These are phyloP conservation scores for Penicillium soppii DNA, from an alignment of 495 filamentous ascomycete genomes.

Conservation along the genomic window DNA sequence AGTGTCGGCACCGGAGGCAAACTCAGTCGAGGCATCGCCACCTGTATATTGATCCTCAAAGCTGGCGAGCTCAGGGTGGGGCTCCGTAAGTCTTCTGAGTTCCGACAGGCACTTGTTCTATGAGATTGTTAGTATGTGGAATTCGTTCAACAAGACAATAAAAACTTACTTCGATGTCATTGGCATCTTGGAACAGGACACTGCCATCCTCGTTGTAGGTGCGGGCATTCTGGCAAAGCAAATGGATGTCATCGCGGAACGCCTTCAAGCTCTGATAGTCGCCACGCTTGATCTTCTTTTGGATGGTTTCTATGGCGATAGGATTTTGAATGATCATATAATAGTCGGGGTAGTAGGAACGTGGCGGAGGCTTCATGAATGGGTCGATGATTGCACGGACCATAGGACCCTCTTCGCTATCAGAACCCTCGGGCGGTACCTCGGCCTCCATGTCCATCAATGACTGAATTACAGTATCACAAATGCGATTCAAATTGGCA, in stretches of 20 bases:
- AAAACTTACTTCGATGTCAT: slow-evolving; percentile 80
- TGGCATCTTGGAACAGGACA: slow-evolving; percentile 86
- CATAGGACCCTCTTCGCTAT: slow-evolving; percentile 58
- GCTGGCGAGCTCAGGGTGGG: slow-evolving; percentile 70
- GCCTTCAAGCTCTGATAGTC: slow-evolving; percentile 80
- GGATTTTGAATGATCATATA: slow-evolving; percentile 89
- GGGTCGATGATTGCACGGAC: slow-evolving; percentile 86
- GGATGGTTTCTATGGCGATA: slow-evolving; percentile 90
- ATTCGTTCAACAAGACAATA: neutral
- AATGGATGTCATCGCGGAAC: slow-evolving; percentile 76
- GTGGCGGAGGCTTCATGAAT: slow-evolving; percentile 89
- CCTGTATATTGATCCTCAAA: slow-evolving; percentile 57
- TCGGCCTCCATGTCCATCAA: slow-evolving; percentile 75
- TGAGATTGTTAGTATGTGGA: slow-evolving; percentile 27
- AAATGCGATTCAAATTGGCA: slow-evolving; percentile 65
- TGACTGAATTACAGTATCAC: slow-evolving; percentile 71
- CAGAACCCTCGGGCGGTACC: slow-evolving; percentile 56
- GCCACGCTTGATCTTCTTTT: slow-evolving; percentile 88
- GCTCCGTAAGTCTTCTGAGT: slow-evolving; percentile 66
- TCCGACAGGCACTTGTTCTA: slow-evolving; percentile 67
- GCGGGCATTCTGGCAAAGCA: slow-evolving; percentile 85
- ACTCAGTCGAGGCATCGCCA: slow-evolving; percentile 64
- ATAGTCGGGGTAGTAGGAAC: slow-evolving; percentile 85
- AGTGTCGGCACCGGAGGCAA: slow-evolving; percentile 67
- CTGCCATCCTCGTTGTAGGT: slow-evolving; percentile 96